Conservation (phyloP, 768 basidiomycete genomes). For the Boletus vinaceobasis region DNA sequence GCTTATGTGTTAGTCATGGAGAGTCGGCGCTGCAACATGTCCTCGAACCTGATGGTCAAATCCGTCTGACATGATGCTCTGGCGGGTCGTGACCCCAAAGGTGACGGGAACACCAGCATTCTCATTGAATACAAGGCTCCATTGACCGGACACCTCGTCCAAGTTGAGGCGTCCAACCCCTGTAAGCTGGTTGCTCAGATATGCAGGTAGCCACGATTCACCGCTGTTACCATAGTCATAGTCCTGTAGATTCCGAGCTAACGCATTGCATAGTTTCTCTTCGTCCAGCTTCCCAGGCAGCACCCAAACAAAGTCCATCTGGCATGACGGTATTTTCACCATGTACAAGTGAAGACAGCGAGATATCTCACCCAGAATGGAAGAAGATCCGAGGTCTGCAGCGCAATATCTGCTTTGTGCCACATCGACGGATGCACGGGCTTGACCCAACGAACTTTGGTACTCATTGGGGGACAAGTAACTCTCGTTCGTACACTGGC, state of each 20-base stretch:
- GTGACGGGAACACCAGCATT: neutral
- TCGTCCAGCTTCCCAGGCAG: neutral
- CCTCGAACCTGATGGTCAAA: constrained; percentile 3
- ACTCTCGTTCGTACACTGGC: neutral
- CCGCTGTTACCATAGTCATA: neutral
- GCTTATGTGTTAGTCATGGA: neutral
- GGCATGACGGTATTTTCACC: neutral
- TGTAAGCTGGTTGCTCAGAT: neutral
- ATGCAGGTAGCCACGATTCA: neutral
- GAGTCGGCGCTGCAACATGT: neutral
- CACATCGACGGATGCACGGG: neutral
- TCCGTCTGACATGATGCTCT: neutral
- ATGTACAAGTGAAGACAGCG: no score
- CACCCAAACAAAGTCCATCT: constrained; percentile 10
- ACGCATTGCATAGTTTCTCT: neutral
- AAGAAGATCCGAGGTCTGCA: constrained; percentile 2
- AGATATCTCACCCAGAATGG: neutral
- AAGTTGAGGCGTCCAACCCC: neutral
- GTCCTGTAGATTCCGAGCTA: neutral
- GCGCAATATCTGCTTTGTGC: neutral
- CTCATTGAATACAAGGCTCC: neutral
- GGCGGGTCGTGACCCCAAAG: neutral
- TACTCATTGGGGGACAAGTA: neutral
- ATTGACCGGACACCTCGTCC: neutral
- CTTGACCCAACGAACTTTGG: neutral